Conservation (phyloP, 2,329 filamentous ascomycete genomes). For the Huntiella decipiens region DNA sequence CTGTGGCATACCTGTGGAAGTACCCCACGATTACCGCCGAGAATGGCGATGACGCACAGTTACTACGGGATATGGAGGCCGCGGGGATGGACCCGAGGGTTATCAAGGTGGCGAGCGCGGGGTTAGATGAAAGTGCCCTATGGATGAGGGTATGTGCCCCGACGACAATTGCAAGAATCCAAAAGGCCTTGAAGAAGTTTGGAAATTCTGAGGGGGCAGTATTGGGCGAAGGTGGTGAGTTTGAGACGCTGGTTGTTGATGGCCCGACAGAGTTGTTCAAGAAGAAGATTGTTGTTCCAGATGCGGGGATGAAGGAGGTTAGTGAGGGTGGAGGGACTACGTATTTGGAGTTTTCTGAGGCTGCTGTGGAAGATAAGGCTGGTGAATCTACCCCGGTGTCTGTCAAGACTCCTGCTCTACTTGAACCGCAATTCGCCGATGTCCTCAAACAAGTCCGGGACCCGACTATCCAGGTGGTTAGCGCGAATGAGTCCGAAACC, state of each 20-base stretch:
- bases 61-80: conserved; percentile 65
- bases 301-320: conserved; percentile 32
- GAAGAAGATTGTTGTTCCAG: conserved; percentile 43
- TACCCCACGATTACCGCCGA: conserved; percentile 52
- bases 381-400: conserved; percentile 2
- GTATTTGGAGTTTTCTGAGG: conserved; percentile 45
- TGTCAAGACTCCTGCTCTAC: conserved; percentile 40
- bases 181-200: conserved; percentile 44
- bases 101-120: conserved; percentile 85
- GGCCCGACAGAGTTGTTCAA: conserved; percentile 59
- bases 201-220: conserved; percentile 47
- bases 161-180: conserved; percentile 27
- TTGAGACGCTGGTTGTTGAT: conserved; percentile 76
- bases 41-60: conserved; percentile 26
- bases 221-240: conserved; percentile 86
- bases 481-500: background rate
- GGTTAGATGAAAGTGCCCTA: conserved; percentile 60
- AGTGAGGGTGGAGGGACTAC: conserved; percentile 57
- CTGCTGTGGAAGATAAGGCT: conserved; percentile 30
- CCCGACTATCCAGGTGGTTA: conserved; percentile 1
- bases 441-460: conserved; percentile 20
- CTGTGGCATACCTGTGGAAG: conserved; percentile 83
- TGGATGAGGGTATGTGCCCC: conserved; percentile 59
- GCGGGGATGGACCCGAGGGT: conserved; percentile 73
- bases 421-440: conserved; percentile 42